A percentile compares a stretch with the other conserved stretches of the same genome.
Conservation (phyloP, 331 rosid species). For the Telfairia occidentalis region DNA sequence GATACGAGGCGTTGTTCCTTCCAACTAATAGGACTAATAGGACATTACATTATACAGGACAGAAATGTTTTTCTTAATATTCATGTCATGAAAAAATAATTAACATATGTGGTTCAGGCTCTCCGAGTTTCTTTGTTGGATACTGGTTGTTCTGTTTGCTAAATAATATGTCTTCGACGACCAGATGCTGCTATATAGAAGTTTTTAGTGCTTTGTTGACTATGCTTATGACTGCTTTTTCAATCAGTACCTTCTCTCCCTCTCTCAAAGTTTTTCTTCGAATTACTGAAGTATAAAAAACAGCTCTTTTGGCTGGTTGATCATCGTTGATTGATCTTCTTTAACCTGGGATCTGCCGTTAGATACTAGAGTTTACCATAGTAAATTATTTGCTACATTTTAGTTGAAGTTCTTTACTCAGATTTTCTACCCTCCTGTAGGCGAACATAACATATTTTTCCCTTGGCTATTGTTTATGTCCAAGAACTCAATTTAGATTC, state of each 20-base stretch:
- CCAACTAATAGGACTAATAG: not conserved
- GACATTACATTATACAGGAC: not conserved
- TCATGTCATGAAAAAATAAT: not conserved
- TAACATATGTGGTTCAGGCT: not conserved
- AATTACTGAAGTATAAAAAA: not conserved
- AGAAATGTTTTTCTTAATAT: not conserved
- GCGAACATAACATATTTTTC: not conserved
- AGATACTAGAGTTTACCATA: not conserved
- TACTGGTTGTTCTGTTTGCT: not conserved
- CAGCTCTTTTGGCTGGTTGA: not conserved
- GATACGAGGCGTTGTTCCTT: not conserved
- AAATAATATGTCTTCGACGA: not conserved
- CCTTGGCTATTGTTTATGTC: not conserved
- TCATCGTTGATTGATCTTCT: not conserved
- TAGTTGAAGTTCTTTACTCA: not conserved
- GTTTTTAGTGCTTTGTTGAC: not conserved
- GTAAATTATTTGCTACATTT: not conserved
- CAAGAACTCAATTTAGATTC: not conserved
- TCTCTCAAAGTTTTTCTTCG: not conserved
- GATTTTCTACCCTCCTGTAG: not conserved
- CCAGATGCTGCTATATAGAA: not conserved
- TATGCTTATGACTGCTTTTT: not conserved
- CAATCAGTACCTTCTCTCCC: not conserved
- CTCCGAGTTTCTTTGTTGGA: not conserved
- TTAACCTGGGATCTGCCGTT: not conserved